Percentiles rank a stretch among this genome's conserved stretches.
Evolutionary conservation across 176 grass and related monocot genomes (phyloP).

Genomic region (Phoenix dactylifera): DNA sequence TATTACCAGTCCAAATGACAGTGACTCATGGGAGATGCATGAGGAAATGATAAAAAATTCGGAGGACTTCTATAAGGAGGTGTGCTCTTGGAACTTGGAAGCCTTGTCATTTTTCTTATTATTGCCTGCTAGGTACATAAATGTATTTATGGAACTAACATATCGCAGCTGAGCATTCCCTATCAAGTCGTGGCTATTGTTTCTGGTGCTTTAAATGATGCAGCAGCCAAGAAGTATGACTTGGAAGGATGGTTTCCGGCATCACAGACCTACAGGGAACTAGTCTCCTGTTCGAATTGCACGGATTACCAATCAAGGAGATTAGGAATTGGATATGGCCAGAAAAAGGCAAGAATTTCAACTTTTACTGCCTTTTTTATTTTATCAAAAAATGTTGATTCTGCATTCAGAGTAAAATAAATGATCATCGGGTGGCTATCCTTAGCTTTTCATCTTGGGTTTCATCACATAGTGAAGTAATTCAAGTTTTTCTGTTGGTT

Average conservation of each 20-base stretch:
- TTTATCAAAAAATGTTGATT: too few species aligned
- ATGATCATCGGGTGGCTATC: too few species aligned
- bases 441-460: too few species aligned
- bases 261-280: constrained; percentile 77
- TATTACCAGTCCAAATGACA: constrained; percentile 59
- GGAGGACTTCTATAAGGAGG: constrained; percentile 75
- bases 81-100: not conserved
- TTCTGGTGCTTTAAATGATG: constrained; percentile 88
- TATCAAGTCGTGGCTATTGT: constrained; percentile 89
- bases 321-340: constrained; percentile 74
- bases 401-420: too few species aligned
- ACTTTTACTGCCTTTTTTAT: not conserved
- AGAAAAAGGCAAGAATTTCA: constrained; percentile 62
- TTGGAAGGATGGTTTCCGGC: constrained; percentile 95
- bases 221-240: constrained; percentile 93
- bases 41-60: constrained; percentile 91
- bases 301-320: constrained; percentile 91
- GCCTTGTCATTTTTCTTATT: not conserved
- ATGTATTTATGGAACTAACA: constrained; percentile 12
- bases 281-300: constrained; percentile 93
- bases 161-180: constrained; percentile 63
- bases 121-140: not conserved
- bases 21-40: constrained; percentile 74
- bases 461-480: too few species aligned
- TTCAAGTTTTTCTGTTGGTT: too few species aligned